These are phyloP conservation scores for Nemania sp. DNA, from an alignment of 2,329 filamentous ascomycete genomes.

Conservation along the genomic window DNA sequence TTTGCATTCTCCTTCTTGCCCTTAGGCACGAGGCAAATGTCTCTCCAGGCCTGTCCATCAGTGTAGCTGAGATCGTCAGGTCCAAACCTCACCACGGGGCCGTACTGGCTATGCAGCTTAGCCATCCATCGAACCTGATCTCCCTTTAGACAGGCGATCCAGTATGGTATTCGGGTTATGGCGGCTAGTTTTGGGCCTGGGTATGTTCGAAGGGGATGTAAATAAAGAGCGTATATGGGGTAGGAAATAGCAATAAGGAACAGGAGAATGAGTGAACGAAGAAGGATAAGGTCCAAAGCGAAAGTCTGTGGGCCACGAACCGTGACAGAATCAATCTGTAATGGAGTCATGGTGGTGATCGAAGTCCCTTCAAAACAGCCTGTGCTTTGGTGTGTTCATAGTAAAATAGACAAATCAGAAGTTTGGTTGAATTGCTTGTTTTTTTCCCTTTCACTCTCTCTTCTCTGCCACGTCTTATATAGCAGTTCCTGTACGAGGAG, in stretches of 20 bases:
- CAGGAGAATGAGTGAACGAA: conserved; percentile 1
- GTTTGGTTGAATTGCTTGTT: neutral
- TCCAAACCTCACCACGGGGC: conserved; percentile 37
- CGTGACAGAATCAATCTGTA: conserved; percentile 16
- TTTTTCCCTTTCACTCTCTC: too few species aligned
- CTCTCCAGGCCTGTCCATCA: conserved; percentile 36
- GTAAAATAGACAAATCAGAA: neutral
- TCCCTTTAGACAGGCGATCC: conserved; percentile 39
- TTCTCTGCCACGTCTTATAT: too few species aligned
- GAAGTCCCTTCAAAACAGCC: neutral
- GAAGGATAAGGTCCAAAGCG: conserved; percentile 6
- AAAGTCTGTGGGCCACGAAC: conserved; percentile 5
- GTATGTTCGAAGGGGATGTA: conserved; percentile 45
- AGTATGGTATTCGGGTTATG: conserved; percentile 43
- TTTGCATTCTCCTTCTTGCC: conserved; percentile 33
- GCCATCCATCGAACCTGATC: conserved; percentile 37
- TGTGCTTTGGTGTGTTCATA: neutral
- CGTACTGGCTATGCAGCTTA: conserved; percentile 38
- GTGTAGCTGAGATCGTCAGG: conserved; percentile 43
- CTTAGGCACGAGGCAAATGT: conserved; percentile 30
- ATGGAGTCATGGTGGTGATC: conserved; percentile 15
- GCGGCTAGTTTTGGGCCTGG: conserved; percentile 43
- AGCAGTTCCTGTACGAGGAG: too few species aligned
- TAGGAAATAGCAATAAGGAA: conserved; percentile 12
- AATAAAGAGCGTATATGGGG: conserved; percentile 35